Conservation (phyloP, 75 land plant genomes). For the Ceratopteris richardii region DNA sequence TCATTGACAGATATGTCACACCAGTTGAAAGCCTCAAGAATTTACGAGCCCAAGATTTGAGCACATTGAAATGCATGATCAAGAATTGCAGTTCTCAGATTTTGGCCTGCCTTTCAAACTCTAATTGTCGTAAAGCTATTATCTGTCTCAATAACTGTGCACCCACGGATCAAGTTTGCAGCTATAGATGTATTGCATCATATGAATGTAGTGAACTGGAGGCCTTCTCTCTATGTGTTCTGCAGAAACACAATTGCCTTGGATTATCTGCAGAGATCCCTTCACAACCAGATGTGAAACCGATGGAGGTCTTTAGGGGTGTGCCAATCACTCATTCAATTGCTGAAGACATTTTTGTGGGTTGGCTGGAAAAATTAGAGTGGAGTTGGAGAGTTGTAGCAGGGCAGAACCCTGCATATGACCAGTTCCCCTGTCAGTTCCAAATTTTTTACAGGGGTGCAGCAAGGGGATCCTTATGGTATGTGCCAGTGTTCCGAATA, state of each 20-base stretch:
- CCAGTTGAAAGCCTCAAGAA: slow-evolving; percentile 70
- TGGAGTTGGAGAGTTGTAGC: slow-evolving; percentile 96
- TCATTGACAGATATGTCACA: slow-evolving; percentile 76
- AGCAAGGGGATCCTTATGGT: slow-evolving; percentile 84
- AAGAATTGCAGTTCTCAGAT: slow-evolving; percentile 77
- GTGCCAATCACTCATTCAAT: slow-evolving; percentile 46
- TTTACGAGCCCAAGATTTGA: slow-evolving; percentile 67
- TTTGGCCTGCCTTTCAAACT: slow-evolving; percentile 67
- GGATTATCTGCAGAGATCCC: slow-evolving; percentile 68
- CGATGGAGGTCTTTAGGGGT: slow-evolving; percentile 57
- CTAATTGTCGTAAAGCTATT: slow-evolving; percentile 82
- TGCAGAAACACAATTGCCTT: slow-evolving; percentile 89
- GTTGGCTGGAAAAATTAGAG: slow-evolving; percentile 74
- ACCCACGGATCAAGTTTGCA: slow-evolving; percentile 94
- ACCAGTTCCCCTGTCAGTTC: slow-evolving; percentile 90
- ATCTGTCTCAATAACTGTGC: slow-evolving; percentile 69
- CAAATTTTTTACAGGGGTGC: slow-evolving; percentile 88
- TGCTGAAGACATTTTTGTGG: slow-evolving; percentile 92
- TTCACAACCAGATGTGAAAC: slow-evolving; percentile 63
- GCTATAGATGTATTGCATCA: slow-evolving; percentile 82
- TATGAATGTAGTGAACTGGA: slow-evolving; percentile 83
- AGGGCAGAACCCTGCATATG: slow-evolving; percentile 97
- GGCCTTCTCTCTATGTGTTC: slow-evolving; percentile 85
- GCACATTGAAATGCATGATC: slow-evolving; percentile 76
- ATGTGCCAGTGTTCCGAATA: slow-evolving; percentile 90